Base-by-base conservation (phyloP, 116 monocot genomes). In the Zostera marina region DNA sequence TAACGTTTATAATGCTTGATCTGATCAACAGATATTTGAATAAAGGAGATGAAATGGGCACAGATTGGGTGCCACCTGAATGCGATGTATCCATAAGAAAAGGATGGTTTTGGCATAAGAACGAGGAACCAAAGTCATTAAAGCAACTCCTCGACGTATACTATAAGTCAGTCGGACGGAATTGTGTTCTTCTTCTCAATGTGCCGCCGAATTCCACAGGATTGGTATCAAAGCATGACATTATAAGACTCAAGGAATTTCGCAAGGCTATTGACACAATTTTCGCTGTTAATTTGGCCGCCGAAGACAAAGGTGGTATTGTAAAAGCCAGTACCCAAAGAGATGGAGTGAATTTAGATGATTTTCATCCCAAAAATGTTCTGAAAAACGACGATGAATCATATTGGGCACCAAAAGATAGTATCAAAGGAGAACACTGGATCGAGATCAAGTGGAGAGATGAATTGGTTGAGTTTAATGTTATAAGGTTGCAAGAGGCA, bases 71-170 rank as follows among this genome's bases (percentile, higher is more conserved):
- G 24, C 92, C 92, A 1, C 84, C 92, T 47, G 92, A 92, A 54
- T 92, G 92, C 58, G 92, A 92, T 44, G 84, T 92, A 1, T 92
- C 92, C 11, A 79, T 92, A 51, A 59, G 92, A n/a, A 61, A 43
- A 1, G 87, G 87, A 0, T 92, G 92, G 92, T 92, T 92, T 74
- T 92, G 92, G 92, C 92, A 92, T 74, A 62, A 72, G 44, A 43
- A 58, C 1, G 65, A 92, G 68, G 58, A 58, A 17, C 79, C 92
- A 1, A 92, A 84, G 58, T 51, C 76, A 17, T 53, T 84, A 47
- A 60, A 21, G 24, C 59, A 81, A 42, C 70, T 92, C 11, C 65
- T 87, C 11, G 64, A 87, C 44, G 77, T 92, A 43, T 92, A 92
- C 76, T 92, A 87, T 79, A 87, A 79, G 5, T 84, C 92, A 1